Base-by-base conservation (phyloP, 257 asterid genomes). In the Nicotiana tabacum region DNA sequence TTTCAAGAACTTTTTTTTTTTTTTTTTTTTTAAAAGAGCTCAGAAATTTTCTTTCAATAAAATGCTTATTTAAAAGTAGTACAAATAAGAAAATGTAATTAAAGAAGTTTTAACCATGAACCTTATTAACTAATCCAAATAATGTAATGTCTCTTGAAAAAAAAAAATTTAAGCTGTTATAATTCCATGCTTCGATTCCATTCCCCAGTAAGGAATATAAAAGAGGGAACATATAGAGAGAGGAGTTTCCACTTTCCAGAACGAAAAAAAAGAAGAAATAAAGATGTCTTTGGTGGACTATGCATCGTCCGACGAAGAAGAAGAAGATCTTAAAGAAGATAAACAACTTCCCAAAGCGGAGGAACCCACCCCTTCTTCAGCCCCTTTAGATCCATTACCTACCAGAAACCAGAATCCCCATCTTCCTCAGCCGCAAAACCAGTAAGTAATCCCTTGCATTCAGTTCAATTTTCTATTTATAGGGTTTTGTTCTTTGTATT, bases 201-300 rank as follows among this genome's bases (percentile, higher is more conserved):
- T 21, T 21, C 21, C 21, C 21, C 29, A n/a, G 30, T 39, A 27
- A 35, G 70, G 66, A 69, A 55, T 21, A 37, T 35, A 53, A 65
- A 83, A 77, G 6, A 94, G 56, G 27, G 10, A 18, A 58, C 27
- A 18, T 4, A 57, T 4, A 55, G 11, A 43, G 51, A 43, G 9
- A 33, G 6, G 77, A 67, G 53, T 33, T 66, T 16, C 27, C 51
- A 66, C 5, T 35, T 67, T 17, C 29, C 53, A 33, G 24, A 66
- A 66, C 1, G 67, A 10, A 6, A 9, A 5, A 21, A 21, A 46
- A 55, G 43, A 66, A 24, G 32, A n/a, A 35, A 64, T 11, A 69
- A 80, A 78, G 2, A 95, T 95, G 98, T 90, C 97, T 85, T 91
- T 95, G 90, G 97, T 94, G 82, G 97, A 91, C 79, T 94, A 94